Base-by-base conservation (phyloP, 1,284 basidiomycete species). In the Apiotrichum siamense region DNA sequence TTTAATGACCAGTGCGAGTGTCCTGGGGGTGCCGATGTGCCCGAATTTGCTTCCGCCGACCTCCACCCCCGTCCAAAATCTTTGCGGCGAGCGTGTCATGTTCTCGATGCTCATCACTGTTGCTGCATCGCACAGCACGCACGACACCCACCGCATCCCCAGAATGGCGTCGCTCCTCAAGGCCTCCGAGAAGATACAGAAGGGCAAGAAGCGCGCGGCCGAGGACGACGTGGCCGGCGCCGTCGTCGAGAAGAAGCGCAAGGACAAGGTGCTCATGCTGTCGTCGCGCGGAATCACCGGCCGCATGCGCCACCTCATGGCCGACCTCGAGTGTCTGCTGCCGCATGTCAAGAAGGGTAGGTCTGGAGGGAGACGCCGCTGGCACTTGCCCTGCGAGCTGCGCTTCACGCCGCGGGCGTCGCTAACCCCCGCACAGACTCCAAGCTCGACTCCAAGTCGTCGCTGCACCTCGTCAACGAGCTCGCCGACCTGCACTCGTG, bases 401-500 rank as follows among this genome's bases (percentile, higher is more conserved):
- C 5, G 13, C 2, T 17, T 44, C 21, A 25, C 32, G 23, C 15
- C 24, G 33, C 20, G 17, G 3, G 17, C 13, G 13, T 15, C 10
- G 7, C 13, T 27, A 50, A 37, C 32, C 17, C 17, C 21, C 48
- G 26, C 37, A 26, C 66, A 96, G 93, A 97, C 72, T 85, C 92
- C 51, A 97, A 97, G 75, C 82, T 99, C 37, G 94, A 98, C 76
- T 92, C 91, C 26, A 98, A 98, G 77, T 93, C 90, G 50, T 89
- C 97, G 58, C 79, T 98, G 0, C 81, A 90, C 60, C 83, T 97
- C 41, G 80, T 99, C 43, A 97, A 97, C 52, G 96, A 98, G 76
- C 83, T 99, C 20, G 91, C 96, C 29, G 96, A 98, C 75, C 82
- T 99, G 32, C 86, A 97, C 75, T 97, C 94, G 69, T 99, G 96